Base-by-base conservation (phyloP, 2,329 filamentous ascomycete species). In the Aspergillus hiratsukae region DNA sequence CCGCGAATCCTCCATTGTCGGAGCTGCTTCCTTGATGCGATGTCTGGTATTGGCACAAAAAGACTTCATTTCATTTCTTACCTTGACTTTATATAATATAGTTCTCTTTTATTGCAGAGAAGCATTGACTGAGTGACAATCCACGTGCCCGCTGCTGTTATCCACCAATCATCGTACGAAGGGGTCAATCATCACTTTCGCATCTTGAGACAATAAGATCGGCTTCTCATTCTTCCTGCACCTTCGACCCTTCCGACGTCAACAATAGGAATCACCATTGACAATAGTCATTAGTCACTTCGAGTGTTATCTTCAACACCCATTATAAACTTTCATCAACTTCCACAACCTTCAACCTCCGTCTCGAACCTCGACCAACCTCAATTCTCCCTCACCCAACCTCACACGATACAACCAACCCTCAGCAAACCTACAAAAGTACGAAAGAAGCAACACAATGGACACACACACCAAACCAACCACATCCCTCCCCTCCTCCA, bases 401-500 rank as follows among this genome's bases (percentile, higher is more conserved):
- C 51, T 23, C 7, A 48, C 11, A 21, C 29, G 21, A 53, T 29
- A 27, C 29, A 35, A 41, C 9, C 27, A 17, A 41, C 11, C 14
- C 19, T 6, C 4, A 48, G 2, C 40, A 10, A 43, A 27, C 19
- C 6, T 14, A 48, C n/a, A 10, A 21, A 19, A 40, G 4, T 14
- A 48, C n/a, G 19, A 21, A 19, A 40, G 4, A 23, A 25, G 54
- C 45, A 50, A 3, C 59, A 64, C 43, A 58, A 74, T 72, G 69
- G 70, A 73, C 35, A 43, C 66, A 9, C 40, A 63, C 40, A 60
- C 61, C 54, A 62, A 61, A 41, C 58, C 65, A 40, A 49, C 66
- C 31, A 59, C 61, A 40, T 64, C 66, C 48, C 55, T 64, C 61
- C 70, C 58, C 71, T 65, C 69, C 31, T 59, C 79, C 11, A 82